phyloP scores from a whole-genome alignment of 1,284 basidiomycete genomes.

The Sporisorium graminicola region DNA sequence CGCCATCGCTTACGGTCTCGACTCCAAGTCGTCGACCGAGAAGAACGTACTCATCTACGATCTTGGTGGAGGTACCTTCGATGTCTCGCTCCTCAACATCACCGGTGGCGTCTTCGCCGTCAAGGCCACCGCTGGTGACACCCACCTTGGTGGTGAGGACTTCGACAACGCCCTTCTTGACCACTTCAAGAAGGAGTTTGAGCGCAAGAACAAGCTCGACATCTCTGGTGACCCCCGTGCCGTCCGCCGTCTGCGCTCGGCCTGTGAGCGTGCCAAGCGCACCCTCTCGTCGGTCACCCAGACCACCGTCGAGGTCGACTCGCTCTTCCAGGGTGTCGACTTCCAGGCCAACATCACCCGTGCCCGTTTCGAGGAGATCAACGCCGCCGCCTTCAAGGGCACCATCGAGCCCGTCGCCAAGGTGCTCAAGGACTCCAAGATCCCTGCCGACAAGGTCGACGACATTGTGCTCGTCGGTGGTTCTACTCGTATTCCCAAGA shows the following conservation, averaged over 20 bases:
- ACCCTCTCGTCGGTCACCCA: constrained; percentile 97
- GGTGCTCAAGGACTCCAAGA: constrained; percentile 98
- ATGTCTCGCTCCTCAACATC: constrained; percentile 78
- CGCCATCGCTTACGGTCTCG: constrained; percentile 74
- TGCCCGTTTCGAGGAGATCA: constrained; percentile 99
- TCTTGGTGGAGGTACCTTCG: constrained; percentile 89
- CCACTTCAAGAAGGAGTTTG: constrained; percentile 79
- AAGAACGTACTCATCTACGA: constrained; percentile 99
- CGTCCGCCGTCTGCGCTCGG: constrained; percentile 90
- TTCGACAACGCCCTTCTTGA: constrained; percentile 98
- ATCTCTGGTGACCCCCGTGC: constrained; percentile 97
- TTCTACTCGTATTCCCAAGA: constrained; percentile 99
- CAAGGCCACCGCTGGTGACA: constrained; percentile 76
- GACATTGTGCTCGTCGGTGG: constrained; percentile 99
- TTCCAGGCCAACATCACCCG: constrained; percentile 72
- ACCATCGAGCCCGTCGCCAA: constrained; percentile 98
- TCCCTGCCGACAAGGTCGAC: constrained; percentile 95
- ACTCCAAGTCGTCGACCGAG: constrained; percentile 73
- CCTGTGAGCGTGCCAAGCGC: constrained; percentile 99
- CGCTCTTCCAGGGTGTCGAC: constrained; percentile 85
- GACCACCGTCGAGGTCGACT: constrained; percentile 99
- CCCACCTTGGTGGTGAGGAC: constrained; percentile 84
- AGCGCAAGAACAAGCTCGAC: constrained; percentile 83
- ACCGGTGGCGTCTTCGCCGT: constrained; percentile 77
- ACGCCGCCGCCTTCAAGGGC: constrained; percentile 91